Percentiles rank a stretch among this genome's conserved stretches.
These are phyloP conservation scores for Selaginella moellendorffii DNA, from an alignment of 75 land plant genomes.

Conservation along the genomic window DNA sequence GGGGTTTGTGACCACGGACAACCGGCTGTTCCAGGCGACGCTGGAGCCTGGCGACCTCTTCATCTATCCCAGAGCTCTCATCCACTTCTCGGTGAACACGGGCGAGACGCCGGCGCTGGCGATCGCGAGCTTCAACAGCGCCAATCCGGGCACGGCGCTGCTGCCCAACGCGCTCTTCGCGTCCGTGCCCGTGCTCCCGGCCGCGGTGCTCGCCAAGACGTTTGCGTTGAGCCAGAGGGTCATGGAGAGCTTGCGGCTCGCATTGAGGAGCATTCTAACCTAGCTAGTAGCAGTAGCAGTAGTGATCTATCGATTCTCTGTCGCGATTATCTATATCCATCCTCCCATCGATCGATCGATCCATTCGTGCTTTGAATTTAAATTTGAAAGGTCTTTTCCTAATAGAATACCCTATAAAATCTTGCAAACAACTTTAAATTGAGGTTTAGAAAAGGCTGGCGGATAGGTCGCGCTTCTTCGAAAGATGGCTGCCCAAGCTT, in stretches of 20 bases:
- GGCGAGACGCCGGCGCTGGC: background rate
- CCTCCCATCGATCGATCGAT: too few relatives aligned
- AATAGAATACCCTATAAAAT: too few relatives aligned
- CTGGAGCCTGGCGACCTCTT: constrained; percentile 6
- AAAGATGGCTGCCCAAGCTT: too few relatives aligned
- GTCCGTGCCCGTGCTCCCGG: background rate
- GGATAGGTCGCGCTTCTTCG: too few relatives aligned
- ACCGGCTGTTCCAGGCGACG: background rate
- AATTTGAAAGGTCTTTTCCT: too few relatives aligned
- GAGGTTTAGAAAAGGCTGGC: too few relatives aligned
- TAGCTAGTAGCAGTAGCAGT: too few relatives aligned
- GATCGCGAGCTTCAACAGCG: background rate
- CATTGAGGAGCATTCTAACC: background rate
- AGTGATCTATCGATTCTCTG: too few relatives aligned
- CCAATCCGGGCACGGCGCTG: background rate
- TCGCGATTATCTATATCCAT: too few relatives aligned
- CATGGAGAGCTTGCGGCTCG: background rate
- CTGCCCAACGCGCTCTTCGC: background rate
- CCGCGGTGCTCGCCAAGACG: background rate
- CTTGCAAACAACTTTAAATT: too few relatives aligned
- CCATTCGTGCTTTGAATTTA: too few relatives aligned
- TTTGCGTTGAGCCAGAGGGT: background rate
- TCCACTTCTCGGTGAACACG: background rate
- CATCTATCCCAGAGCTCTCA: background rate
- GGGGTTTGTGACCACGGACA: background rate